These are phyloP conservation scores for Aspergillus luchuensis DNA, from an alignment of 2,329 filamentous ascomycete genomes.

Conservation along the genomic window DNA sequence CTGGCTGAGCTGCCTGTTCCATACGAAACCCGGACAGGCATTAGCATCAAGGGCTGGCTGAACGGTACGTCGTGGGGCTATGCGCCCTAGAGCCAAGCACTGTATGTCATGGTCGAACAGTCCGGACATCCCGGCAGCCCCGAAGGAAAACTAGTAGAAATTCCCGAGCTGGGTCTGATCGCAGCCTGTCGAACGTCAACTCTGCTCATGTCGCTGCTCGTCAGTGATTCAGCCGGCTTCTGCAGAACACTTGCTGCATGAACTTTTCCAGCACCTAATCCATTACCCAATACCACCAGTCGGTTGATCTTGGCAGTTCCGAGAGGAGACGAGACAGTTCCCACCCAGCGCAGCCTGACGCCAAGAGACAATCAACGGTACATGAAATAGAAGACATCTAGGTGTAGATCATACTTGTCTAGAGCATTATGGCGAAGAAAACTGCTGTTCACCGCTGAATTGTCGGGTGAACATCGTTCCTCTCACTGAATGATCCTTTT, in stretches of 20 bases:
- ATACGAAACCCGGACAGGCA: not conserved
- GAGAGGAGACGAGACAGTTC: not conserved
- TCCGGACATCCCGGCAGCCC: not conserved
- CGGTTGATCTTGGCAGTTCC: not conserved
- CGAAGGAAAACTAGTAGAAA: not conserved
- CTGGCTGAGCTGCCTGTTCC: not conserved
- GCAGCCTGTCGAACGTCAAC: not conserved
- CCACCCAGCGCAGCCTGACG: not conserved
- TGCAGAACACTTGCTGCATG: slow-evolving; percentile 1
- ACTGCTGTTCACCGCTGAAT: not conserved
- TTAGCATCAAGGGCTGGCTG: slow-evolving; percentile 4
- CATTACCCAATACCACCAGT: not conserved
- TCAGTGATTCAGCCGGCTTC: not conserved
- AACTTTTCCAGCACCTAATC: not conserved
- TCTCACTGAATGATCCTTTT: not conserved
- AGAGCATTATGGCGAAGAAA: not conserved
- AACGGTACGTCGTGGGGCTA: not conserved
- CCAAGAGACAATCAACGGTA: not conserved
- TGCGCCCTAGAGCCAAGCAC: not conserved
- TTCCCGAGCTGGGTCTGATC: slow-evolving; percentile 1
- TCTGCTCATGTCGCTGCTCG: not conserved
- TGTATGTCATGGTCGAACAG: not conserved
- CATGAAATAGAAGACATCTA: not conserved
- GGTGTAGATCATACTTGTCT: not conserved
- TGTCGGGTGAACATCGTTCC: not conserved